Base-by-base conservation (phyloP, 495 filamentous ascomycete genomes). In the Neurospora pannonica region DNA sequence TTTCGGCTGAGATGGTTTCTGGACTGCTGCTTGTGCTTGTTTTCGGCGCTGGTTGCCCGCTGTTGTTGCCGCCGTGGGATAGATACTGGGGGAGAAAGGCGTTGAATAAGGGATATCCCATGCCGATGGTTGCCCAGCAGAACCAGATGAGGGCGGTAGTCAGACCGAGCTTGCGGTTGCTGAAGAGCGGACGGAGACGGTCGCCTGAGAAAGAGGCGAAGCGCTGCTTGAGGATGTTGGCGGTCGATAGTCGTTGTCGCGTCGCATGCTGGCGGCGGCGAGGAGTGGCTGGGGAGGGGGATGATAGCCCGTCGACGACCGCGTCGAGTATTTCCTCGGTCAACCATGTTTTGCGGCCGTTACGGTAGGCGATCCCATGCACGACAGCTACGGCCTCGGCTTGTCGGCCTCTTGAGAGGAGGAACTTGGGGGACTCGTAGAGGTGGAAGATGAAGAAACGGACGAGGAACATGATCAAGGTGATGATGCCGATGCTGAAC, bases 71-170 rank as follows among this genome's bases (percentile, higher is more conserved):
- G 69, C 91, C 88, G 17, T 89, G 89, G n/a, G 90, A 87, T 73
- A 94, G 91, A 78, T 93, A 94, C 77, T 91, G 93, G 2, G 93
- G 93, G 5, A 95, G 87, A 78, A 96, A 96, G 70, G 92, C 91
- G 81, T 95, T 95, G 84, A 94, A 96, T 0, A 96, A 83, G 2
- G 93, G 93, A 77, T 91, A 95, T 17, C 86, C 87, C 81, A 88
- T 83, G 48, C 86, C 86, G 74, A 88, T 88, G 28, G 85, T 86
- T 0, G 83, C 82, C 86, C 85, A 90, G 74, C 84, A 85, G 74
- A 88, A 88, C 88, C 88, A 90, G 42, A 90, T 86, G n/a, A 89
- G 76, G 7, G 79, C 74, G 0, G 88, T 89, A 39, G 85, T 84
- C 24, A 83, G 76, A 72, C 84, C 86, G 31, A 89, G 84, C 75